These are phyloP conservation scores for Coniophora puteana DNA, from an alignment of 1,284 basidiomycete genomes.

Conservation along the genomic window DNA sequence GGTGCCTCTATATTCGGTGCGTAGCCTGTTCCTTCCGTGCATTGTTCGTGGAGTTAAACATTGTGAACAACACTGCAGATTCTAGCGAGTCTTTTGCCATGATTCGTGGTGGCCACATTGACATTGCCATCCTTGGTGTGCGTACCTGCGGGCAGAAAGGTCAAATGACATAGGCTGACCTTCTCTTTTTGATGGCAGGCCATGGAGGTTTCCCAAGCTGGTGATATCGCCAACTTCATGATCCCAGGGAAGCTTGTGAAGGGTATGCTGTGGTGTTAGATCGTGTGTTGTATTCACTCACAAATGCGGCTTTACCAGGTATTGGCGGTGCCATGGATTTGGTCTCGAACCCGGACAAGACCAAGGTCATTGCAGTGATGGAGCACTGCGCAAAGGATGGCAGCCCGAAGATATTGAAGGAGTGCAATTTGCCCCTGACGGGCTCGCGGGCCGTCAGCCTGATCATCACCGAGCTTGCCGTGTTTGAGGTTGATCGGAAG, in stretches of 20 bases:
- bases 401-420: slow-evolving; percentile 79
- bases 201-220: slow-evolving; percentile 91
- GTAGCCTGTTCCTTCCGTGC: slow-evolving; percentile 13
- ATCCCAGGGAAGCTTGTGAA: slow-evolving; percentile 91
- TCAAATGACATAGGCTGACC: neutral
- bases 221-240: slow-evolving; percentile 98
- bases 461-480: slow-evolving; percentile 91
- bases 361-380: slow-evolving; percentile 84
- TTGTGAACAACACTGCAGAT: slow-evolving; percentile 39
- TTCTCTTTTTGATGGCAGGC: slow-evolving; percentile 45
- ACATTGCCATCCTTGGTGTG: slow-evolving; percentile 86
- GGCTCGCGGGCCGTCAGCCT: slow-evolving; percentile 83
- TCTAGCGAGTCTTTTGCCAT: slow-evolving; percentile 92
- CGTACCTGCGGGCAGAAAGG: too few relatives aligned
- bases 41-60: slow-evolving; percentile 1
- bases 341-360: slow-evolving; percentile 89
- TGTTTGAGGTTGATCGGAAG: slow-evolving; percentile 84
- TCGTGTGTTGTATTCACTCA: neutral
- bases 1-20: slow-evolving; percentile 89
- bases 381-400: slow-evolving; percentile 92
- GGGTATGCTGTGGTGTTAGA: slow-evolving; percentile 40
- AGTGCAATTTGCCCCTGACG: slow-evolving; percentile 85
- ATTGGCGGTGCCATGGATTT: slow-evolving; percentile 97
- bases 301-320: slow-evolving; percentile 50
- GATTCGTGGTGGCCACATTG: slow-evolving; percentile 95